Base-by-base conservation (phyloP, 2,329 filamentous ascomycete genomes). In the Camptophora hylomeconis region DNA sequence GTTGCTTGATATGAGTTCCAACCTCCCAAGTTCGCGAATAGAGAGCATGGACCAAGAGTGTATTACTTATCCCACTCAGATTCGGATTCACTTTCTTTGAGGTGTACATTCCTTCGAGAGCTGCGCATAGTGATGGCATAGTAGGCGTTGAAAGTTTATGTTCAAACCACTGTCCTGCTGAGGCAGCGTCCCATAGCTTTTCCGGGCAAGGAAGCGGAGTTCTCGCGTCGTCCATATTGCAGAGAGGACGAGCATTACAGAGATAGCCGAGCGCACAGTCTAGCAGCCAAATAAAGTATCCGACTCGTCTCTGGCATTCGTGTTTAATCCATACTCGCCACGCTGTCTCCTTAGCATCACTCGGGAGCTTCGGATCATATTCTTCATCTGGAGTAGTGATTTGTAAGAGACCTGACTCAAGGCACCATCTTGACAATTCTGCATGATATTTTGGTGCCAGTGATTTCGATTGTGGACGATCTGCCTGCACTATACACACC, bases 1-100 rank as follows among this genome's bases (percentile, higher is more conserved):
- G 59, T 13, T 59, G 51, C 20, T 48, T 51, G 26, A 59, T 57
- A 28, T 62, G 61, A 10, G 52, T 48, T 8, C 56, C 53, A 1
- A 68, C 56, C 31, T 67, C 58, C 57, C 61, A 64, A 27, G 58
- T 60, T 20, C 61, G 52, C 15, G 57, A 57, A 31, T 63, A 67
- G 6, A 69, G 50, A 4, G 61, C 63, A 40, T 66, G 63, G 14
- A 68, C 55, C 11, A 65, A 50, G 6, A 69, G 45, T 14, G 60
- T 52, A 7, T 62, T 56, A 18, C 59, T 58, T 33, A 68, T 63
- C 22, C 68, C 63, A 11, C 62, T 60, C 18, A 60, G 54, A 10
- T 50, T 51, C 1, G 51, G 41, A 7, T 58, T 49, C 5, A 67
- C 42, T 19, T 45, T 49, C 40, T 67, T 68, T 37, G 65, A 60